Evolutionary conservation across 768 basidiomycete genomes (phyloP), one percentile per base, ranked within the genome.

Genomic region (Russula ochroleuca): DNA sequence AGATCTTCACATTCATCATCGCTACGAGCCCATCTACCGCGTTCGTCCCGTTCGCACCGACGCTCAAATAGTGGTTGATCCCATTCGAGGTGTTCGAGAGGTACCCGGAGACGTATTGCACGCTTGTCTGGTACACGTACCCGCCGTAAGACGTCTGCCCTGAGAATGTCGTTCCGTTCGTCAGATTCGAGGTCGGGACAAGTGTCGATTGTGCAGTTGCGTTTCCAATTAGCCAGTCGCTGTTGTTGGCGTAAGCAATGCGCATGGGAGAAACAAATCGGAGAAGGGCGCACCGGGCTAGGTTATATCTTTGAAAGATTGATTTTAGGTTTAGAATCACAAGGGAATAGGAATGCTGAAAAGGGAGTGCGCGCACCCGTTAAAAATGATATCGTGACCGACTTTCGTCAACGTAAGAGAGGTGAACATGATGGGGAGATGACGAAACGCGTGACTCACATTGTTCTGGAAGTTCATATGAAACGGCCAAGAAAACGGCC

Each of bases 181-280:
- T 85, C 52, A 89, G 69, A 40, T 69, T 68, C 17, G 61, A 17
- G 0, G 84, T 82, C 19, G 78, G 76, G 59, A 88, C 76, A 11
- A 75, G n/a, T 11, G 60, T 55, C 14, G 73, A 49, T 65, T 75
- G 76, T 25, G 79, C 72, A 0, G 93, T 94, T 25, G 89, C 86
- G 71, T 94, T 94, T 23, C 89, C 91, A 28, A 95, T 77, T n/a
- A 96, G 75, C 79, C 83, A 88, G 71, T 97, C 93, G 28, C 94
- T 86, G n/a, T 15, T 25, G 11, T 14, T 7, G 37, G 43, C 13
- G 15, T 64, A n/a, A 59, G 51, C 6, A 37, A 38, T 11, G 23
- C 1, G 43, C 23, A 25, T 5, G 17, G 37, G 10, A 13, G 6
- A 48, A 54, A 38, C 1, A 23, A 37, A 7, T 6, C 33, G 6